These are phyloP conservation scores for Sclerotiophoma versabilis DNA, from an alignment of 2,329 filamentous ascomycete species.

Conservation along the genomic window DNA sequence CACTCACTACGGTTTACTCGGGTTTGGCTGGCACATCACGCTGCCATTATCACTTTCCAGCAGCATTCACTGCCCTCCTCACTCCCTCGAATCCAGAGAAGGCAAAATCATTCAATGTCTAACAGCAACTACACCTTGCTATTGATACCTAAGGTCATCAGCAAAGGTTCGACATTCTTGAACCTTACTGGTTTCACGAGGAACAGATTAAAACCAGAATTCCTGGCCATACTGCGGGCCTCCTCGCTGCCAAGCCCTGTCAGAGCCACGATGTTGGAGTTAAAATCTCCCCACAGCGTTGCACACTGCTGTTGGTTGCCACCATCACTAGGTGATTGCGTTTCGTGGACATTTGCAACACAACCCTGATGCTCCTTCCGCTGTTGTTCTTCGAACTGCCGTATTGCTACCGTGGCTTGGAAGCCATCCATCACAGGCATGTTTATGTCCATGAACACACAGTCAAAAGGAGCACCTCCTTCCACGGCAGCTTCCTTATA, in stretches of 20 bases:
- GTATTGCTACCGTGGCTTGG: slow-evolving; percentile 33
- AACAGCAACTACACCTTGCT: too few species aligned
- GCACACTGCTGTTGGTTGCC: not conserved
- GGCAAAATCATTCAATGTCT: too few species aligned
- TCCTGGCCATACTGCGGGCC: slow-evolving; percentile 23
- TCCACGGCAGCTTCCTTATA: slow-evolving; percentile 21
- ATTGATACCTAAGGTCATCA: too few species aligned
- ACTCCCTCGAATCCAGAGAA: too few species aligned
- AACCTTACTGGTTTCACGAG: slow-evolving; percentile 35
- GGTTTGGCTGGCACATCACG: too few species aligned
- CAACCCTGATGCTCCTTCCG: not conserved
- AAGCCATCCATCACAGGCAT: slow-evolving; percentile 46
- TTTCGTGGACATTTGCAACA: not conserved
- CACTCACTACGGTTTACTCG: too few species aligned
- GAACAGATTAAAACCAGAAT: slow-evolving; percentile 30
- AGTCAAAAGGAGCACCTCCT: slow-evolving; percentile 21
- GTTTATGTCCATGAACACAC: slow-evolving; percentile 42
- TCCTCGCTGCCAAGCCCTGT: slow-evolving; percentile 33
- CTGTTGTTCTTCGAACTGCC: slow-evolving; percentile 24
- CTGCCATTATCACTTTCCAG: too few species aligned
- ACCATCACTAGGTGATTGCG: not conserved
- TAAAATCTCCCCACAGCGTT: not conserved
- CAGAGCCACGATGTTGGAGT: slow-evolving; percentile 27
- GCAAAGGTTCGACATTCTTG: slow-evolving; percentile 21
- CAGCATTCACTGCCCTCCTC: too few species aligned